phyloP scores from a whole-genome alignment of 1,139 yeast genomes.

The Protomyces macrosporus region DNA sequence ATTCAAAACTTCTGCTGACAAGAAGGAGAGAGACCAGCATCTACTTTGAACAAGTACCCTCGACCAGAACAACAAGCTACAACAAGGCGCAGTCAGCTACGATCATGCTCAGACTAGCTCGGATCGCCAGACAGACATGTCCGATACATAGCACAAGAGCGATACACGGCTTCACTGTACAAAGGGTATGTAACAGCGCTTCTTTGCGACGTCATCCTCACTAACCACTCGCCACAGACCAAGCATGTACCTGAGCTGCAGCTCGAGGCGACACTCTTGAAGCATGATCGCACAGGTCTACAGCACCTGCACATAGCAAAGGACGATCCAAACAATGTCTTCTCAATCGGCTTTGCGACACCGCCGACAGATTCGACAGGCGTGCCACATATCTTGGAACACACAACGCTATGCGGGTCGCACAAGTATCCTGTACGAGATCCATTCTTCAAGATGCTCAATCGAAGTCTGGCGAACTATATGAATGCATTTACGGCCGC shows the following conservation, averaged over 20 bases:
- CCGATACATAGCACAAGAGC: background rate
- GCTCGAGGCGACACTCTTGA: conserved; percentile 66
- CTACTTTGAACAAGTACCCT: no score
- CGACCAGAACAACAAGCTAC: no score
- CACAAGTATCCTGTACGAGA: conserved; percentile 86
- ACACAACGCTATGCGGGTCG: conserved; percentile 92
- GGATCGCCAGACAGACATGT: background rate
- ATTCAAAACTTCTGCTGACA: background rate
- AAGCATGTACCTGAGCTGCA: conserved; percentile 75
- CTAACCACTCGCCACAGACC: conserved; percentile 40
- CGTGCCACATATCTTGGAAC: conserved; percentile 86
- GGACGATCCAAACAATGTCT: conserved; percentile 77
- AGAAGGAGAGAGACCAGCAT: background rate
- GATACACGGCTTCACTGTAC: conserved; percentile 15
- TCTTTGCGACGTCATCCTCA: background rate
- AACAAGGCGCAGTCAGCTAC: background rate
- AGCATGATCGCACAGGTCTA: conserved; percentile 65
- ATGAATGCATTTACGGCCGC: conserved; percentile 98
- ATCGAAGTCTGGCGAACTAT: conserved; percentile 78
- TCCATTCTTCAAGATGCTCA: conserved; percentile 95
- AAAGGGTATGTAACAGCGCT: background rate
- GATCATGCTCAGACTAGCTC: background rate
- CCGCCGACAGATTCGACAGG: conserved; percentile 93
- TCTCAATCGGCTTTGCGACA: conserved; percentile 84
- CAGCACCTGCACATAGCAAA: conserved; percentile 81